phyloP scores from a whole-genome alignment of 352 stramenopile species.

The Phytophthora sp. region DNA sequence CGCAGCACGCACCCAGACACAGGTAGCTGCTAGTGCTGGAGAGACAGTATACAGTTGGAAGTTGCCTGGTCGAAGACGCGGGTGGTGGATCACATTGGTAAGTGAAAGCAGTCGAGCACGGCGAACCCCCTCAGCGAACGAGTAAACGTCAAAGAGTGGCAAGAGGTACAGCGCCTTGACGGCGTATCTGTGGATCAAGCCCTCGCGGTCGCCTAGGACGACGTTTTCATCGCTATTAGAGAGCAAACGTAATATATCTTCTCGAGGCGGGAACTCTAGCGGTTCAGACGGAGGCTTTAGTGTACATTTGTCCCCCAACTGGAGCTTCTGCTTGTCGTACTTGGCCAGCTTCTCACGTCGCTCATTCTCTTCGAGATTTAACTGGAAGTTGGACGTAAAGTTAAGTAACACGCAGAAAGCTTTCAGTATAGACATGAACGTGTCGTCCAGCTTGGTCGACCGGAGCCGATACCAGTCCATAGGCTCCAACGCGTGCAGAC shows the following conservation, averaged over 20 bases:
- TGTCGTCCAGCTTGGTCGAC: conserved; percentile 60
- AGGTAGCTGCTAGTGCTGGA: conserved; percentile 64
- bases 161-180: conserved; percentile 83
- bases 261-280: conserved; percentile 48
- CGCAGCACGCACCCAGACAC: conserved; percentile 73
- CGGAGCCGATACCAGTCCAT: conserved; percentile 85
- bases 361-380: conserved; percentile 43
- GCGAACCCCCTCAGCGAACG: conserved; percentile 72
- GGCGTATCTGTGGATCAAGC: conserved; percentile 77
- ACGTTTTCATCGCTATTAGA: conserved; percentile 86
- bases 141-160: conserved; percentile 83
- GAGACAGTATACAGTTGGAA: conserved; percentile 66
- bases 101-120: conserved; percentile 62
- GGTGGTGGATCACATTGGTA: conserved; percentile 78
- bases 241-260: conserved; percentile 73
- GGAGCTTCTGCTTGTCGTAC: conserved; percentile 34
- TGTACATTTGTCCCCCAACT: conserved; percentile 19
- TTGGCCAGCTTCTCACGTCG: conserved; percentile 20
- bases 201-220: conserved; percentile 77
- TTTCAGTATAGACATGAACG: conserved; percentile 67
- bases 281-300: conserved; percentile 23
- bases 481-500: conserved; percentile 49
- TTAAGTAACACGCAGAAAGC: conserved; percentile 73
- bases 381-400: conserved; percentile 74
- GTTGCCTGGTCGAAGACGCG: conserved; percentile 68